Conservation (phyloP, 768 basidiomycete genomes). For the Boletus edulis region DNA sequence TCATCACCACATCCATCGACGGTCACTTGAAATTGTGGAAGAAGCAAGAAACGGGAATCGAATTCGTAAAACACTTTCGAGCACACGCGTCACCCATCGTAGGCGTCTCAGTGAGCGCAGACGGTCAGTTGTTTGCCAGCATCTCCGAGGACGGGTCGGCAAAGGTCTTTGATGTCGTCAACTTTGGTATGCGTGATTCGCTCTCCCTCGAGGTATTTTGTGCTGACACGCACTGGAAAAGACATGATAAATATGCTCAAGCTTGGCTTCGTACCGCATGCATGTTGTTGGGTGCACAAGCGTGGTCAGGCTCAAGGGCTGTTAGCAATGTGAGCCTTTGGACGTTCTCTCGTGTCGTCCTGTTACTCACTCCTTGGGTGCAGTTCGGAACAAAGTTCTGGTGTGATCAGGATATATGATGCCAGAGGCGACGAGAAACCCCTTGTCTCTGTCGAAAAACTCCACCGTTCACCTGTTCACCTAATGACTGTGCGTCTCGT, state of each 20-base stretch:
- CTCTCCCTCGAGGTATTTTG: background rate
- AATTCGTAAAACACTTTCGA: conserved; percentile 98
- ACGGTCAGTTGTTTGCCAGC: conserved; percentile 90
- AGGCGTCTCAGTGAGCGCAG: conserved; percentile 81
- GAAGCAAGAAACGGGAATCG: conserved; percentile 93
- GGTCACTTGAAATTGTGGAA: conserved; percentile 99
- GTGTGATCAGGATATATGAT: conserved; percentile 86
- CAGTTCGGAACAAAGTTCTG: conserved; percentile 77
- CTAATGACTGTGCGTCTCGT: conserved; percentile 71
- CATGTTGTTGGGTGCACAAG: conserved; percentile 94
- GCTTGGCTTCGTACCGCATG: conserved; percentile 78
- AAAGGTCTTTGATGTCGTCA: conserved; percentile 96
- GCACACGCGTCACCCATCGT: conserved; percentile 82
- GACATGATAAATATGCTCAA: conserved; percentile 99
- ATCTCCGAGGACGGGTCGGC: conserved; percentile 89
- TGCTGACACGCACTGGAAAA: conserved; percentile 28
- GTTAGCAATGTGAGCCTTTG: conserved; percentile 73
- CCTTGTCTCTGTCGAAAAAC: conserved; percentile 66
- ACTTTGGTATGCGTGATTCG: conserved; percentile 74
- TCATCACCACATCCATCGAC: conserved; percentile 93
- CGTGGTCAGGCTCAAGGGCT: conserved; percentile 85
- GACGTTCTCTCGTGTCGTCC: conserved; percentile 16
- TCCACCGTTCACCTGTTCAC: conserved; percentile 90
- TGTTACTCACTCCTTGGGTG: conserved; percentile 17
- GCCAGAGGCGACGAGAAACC: conserved; percentile 82